Evolutionary conservation across 768 basidiomycete species (phyloP).

Genomic region (Cubamyces lactineus): DNA sequence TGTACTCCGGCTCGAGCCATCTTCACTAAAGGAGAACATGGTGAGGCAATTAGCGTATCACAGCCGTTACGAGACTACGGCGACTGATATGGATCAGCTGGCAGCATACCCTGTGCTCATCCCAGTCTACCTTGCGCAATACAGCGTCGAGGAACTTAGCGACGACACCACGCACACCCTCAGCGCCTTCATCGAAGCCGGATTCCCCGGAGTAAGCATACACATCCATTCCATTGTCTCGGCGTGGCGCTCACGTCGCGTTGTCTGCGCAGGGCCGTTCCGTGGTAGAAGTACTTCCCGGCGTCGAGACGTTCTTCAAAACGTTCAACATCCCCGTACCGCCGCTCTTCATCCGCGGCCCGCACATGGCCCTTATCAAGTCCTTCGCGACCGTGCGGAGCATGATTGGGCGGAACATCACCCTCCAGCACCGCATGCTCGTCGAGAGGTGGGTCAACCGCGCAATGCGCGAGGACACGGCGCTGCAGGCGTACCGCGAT

Average conservation of each 20-base stretch:
- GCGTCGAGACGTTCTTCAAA: background rate
- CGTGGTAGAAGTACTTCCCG: background rate
- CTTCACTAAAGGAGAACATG: constrained; percentile 47
- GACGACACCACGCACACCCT: background rate
- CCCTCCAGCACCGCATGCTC: background rate
- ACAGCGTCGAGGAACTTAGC: constrained; percentile 36
- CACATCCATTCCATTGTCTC: background rate
- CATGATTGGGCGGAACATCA: background rate
- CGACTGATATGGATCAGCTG: constrained; percentile 38
- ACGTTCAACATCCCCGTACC: background rate
- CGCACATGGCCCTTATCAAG: background rate
- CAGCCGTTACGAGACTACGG: no score
- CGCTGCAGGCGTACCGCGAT: constrained; percentile 1
- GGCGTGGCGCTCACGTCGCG: no score
- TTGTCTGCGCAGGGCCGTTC: background rate
- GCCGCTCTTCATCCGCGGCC: constrained; percentile 3
- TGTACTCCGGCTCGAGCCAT: constrained; percentile 45
- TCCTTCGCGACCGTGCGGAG: constrained; percentile 1
- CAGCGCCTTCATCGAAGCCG: constrained; percentile 17
- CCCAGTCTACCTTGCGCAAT: constrained; percentile 64
- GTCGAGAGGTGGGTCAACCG: constrained; percentile 8
- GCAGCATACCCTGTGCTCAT: constrained; percentile 65
- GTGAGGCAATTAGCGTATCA: constrained; percentile 38
- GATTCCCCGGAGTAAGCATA: background rate
- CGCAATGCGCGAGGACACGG: background rate